Conservation (phyloP, 257 asterid species). For the Anisodus acutangulus region DNA sequence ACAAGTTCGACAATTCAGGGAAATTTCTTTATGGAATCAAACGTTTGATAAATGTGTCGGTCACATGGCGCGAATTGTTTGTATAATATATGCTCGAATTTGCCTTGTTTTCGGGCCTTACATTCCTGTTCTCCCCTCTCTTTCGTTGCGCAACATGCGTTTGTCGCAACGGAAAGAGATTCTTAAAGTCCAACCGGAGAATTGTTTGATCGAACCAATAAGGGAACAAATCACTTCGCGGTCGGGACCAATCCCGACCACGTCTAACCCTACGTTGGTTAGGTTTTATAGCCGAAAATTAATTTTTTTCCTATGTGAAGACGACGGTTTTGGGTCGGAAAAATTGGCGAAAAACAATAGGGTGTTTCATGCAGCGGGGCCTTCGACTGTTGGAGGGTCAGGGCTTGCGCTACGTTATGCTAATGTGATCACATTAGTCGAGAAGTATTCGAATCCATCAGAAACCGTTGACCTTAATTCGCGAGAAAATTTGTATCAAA, state of each 20-base stretch:
- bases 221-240: conserved; percentile 46
- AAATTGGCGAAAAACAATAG: conserved; percentile 32
- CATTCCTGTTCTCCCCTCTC: conserved; percentile 36
- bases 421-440: conserved; percentile 60
- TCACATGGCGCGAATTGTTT: conserved; percentile 62
- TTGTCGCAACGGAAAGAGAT: conserved; percentile 33
- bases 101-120: conserved; percentile 54
- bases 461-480: conserved; percentile 41
- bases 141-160: conserved; percentile 25
- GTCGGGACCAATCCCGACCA: conserved; percentile 53
- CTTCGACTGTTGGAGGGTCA: conserved; percentile 71
- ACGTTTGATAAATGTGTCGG: conserved; percentile 64
- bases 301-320: conserved; percentile 36
- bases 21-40: conserved; percentile 62
- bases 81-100: conserved; percentile 54
- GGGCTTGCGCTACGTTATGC: conserved; percentile 81
- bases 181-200: conserved; percentile 24
- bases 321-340: conserved; percentile 17
- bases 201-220: conserved; percentile 30
- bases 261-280: conserved; percentile 52
- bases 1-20: conserved; percentile 55
- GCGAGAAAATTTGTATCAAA: conserved; percentile 58
- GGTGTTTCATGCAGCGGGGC: conserved; percentile 70
- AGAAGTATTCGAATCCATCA: conserved; percentile 50
- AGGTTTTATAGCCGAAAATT: conserved; percentile 63